These are phyloP conservation scores for Exophiala calicioides DNA, from an alignment of 2,329 filamentous ascomycete genomes.

Conservation along the genomic window DNA sequence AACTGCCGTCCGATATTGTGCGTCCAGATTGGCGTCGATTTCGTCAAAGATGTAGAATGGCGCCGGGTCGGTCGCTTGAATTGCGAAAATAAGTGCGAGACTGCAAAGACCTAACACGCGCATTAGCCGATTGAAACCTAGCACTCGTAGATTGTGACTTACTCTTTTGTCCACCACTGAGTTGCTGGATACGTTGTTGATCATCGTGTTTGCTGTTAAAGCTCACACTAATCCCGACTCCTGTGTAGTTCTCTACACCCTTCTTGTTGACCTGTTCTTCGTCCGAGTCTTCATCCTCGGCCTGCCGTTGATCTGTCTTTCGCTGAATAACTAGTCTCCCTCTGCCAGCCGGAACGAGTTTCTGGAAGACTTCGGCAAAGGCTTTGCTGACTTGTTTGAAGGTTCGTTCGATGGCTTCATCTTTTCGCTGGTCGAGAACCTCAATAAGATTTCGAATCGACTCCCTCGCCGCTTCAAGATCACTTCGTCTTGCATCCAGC, in stretches of 20 bases:
- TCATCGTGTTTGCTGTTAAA: slow-evolving; percentile 99
- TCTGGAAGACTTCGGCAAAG: slow-evolving; percentile 90
- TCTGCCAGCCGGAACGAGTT: slow-evolving; percentile 89
- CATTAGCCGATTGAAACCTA: slow-evolving; percentile 22
- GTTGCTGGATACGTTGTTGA: slow-evolving; percentile 95
- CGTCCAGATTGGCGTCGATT: slow-evolving; percentile 96
- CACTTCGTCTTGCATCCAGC: slow-evolving; percentile 77
- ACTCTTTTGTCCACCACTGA: slow-evolving; percentile 98
- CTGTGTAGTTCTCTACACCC: slow-evolving; percentile 88
- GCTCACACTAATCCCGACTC: slow-evolving; percentile 93
- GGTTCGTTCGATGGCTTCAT: slow-evolving; percentile 95
- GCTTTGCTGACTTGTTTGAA: slow-evolving; percentile 97
- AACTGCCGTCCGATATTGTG: slow-evolving; percentile 95
- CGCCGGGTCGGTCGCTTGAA: slow-evolving; percentile 94
- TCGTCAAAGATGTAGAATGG: slow-evolving; percentile 99
- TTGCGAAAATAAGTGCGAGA: slow-evolving; percentile 97
- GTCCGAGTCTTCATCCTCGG: slow-evolving; percentile 62
- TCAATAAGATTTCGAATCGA: slow-evolving; percentile 92
- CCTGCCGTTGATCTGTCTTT: slow-evolving; percentile 70
- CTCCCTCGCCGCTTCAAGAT: slow-evolving; percentile 80
- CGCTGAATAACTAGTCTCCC: slow-evolving; percentile 91
- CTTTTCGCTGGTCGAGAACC: slow-evolving; percentile 90
- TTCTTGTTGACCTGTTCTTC: slow-evolving; percentile 59
- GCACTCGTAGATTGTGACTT: slow-evolving; percentile 41
- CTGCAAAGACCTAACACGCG: slow-evolving; percentile 74